Conservation (phyloP, 2,329 filamentous ascomycete genomes). For the Zymoseptoria crescenta region DNA sequence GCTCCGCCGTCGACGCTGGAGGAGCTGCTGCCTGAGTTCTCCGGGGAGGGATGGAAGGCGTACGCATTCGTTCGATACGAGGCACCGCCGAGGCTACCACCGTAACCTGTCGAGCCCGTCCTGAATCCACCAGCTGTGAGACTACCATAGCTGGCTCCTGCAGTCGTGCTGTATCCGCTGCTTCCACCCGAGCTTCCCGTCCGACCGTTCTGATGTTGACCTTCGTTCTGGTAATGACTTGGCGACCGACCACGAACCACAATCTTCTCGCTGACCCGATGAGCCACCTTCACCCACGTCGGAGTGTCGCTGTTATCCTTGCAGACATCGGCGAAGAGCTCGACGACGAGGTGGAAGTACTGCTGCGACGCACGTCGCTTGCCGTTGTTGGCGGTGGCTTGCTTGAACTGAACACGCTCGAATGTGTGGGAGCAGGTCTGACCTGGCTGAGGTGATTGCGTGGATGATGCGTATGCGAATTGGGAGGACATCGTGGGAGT, state of each 20-base stretch:
- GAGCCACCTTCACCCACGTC: conserved; percentile 63
- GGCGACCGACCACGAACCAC: conserved; percentile 80
- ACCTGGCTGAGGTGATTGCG: conserved; percentile 18
- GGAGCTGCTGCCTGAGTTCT: conserved; percentile 39
- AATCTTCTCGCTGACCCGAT: conserved; percentile 68
- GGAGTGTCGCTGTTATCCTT: conserved; percentile 37
- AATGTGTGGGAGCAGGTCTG: conserved; percentile 54
- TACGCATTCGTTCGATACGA: conserved; percentile 25
- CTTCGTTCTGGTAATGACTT: conserved; percentile 50
- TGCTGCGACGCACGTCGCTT: conserved; percentile 85
- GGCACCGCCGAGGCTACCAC: conserved; percentile 16
- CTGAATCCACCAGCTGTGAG: conserved; percentile 27
- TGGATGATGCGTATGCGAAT: conserved; percentile 13
- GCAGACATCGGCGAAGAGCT: conserved; percentile 66
- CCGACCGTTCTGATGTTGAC: conserved; percentile 43
- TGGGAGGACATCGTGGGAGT: conserved; percentile 10
- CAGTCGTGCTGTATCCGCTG: conserved; percentile 31
- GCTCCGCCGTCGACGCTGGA: conserved; percentile 27
- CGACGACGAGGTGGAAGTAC: conserved; percentile 84
- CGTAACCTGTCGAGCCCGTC: conserved; percentile 15
- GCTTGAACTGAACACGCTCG: conserved; percentile 90
- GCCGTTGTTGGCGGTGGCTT: conserved; percentile 87
- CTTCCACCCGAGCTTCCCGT: conserved; percentile 60
- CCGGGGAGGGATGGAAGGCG: conserved; percentile 19
- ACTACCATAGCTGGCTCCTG: conserved; percentile 22